These are phyloP conservation scores for Leccinum disarticulatum DNA, from an alignment of 768 basidiomycete species.

Conservation along the genomic window DNA sequence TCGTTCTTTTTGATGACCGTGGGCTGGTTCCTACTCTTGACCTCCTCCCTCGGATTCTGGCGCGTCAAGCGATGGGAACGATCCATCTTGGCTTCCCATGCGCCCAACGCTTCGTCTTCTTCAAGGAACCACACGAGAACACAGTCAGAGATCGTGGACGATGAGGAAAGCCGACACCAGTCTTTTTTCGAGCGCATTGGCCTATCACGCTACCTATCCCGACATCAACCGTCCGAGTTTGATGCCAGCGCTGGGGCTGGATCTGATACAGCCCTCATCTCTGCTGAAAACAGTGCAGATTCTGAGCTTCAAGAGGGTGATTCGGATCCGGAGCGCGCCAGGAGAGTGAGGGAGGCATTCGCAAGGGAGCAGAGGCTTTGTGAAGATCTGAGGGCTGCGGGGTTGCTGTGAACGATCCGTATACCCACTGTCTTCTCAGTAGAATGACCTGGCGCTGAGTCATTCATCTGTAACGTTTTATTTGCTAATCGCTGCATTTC, in stretches of 20 bases:
- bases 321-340: conserved; percentile 46
- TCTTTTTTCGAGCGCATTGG: conserved; percentile 33
- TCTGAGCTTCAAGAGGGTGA: conserved; percentile 32
- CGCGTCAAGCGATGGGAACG: conserved; percentile 88
- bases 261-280: conserved; percentile 11
- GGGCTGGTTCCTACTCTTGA: conserved; percentile 87
- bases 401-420: conserved; percentile 47
- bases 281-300: conserved; percentile 28
- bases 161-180: conserved; percentile 26
- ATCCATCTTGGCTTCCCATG: conserved; percentile 59
- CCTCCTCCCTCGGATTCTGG: conserved; percentile 88
- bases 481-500: conserved; percentile 22
- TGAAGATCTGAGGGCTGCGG: conserved; percentile 60
- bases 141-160: conserved; percentile 28
- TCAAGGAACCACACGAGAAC: conserved; percentile 32
- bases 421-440: conserved; percentile 9
- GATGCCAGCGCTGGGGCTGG: conserved; percentile 6
- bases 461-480: conserved; percentile 16
- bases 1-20: conserved; percentile 94
- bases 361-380: conserved; percentile 58
- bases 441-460: neutral
- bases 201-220: conserved; percentile 15
- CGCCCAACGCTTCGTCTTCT: conserved; percentile 32
- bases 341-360: conserved; percentile 44
- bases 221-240: conserved; percentile 13